phyloP scores from a whole-genome alignment of 805 yeast genomes.

The Scheffersomyces stipitis region DNA sequence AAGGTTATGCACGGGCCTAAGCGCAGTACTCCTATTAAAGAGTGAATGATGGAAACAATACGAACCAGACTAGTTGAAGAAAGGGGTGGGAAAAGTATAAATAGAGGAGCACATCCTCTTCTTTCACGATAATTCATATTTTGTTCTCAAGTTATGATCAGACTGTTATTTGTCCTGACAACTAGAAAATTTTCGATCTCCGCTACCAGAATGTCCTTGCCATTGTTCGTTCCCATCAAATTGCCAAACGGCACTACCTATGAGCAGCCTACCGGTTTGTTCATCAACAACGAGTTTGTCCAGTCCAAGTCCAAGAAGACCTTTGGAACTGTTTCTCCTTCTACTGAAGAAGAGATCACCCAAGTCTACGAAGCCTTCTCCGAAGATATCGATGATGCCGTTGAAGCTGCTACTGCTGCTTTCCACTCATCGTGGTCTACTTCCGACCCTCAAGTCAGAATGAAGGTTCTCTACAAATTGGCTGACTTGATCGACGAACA shows the following conservation, averaged over 20 bases:
- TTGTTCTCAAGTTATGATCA: too few species aligned
- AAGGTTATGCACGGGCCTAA: too few species aligned
- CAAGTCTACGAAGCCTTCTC: conserved; percentile 72
- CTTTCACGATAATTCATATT: too few species aligned
- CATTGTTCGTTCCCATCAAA: conserved; percentile 45
- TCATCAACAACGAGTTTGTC: conserved; percentile 83
- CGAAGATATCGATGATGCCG: conserved; percentile 83
- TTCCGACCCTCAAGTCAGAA: conserved; percentile 67
- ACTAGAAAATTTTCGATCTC: too few species aligned
- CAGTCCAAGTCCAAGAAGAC: conserved; percentile 55
- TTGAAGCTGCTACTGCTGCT: conserved; percentile 79
- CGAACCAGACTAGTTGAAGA: too few species aligned
- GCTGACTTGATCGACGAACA: conserved; percentile 77
- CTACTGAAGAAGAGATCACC: conserved; percentile 69
- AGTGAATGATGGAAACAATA: too few species aligned
- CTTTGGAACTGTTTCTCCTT: conserved; percentile 63
- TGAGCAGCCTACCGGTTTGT: conserved; percentile 84
- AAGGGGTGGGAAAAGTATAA: too few species aligned
- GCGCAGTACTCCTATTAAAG: too few species aligned
- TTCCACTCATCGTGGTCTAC: conserved; percentile 69
- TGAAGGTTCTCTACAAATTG: conserved; percentile 60
- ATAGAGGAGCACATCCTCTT: too few species aligned
- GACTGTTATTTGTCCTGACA: too few species aligned
- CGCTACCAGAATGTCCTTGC: conserved; percentile 18
- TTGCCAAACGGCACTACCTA: conserved; percentile 73